Conservation (phyloP, 1,139 yeast genomes). For the Meyerozyma sp. region DNA sequence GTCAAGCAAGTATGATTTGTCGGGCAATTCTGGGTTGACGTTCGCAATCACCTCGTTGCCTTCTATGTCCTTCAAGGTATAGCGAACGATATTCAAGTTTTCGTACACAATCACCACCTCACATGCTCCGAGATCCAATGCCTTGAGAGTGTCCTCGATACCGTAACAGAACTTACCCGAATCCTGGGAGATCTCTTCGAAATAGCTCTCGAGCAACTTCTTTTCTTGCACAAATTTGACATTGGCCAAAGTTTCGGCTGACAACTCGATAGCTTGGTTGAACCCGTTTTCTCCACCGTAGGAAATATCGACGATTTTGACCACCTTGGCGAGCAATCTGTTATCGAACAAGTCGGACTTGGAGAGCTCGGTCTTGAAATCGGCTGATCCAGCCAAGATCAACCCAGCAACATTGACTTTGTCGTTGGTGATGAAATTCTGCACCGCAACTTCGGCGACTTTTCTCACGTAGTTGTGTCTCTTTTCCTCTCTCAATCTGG, state of each 20-base stretch:
- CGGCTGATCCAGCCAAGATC: conserved; percentile 97
- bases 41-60: conserved; percentile 73
- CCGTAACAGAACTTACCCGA: conserved; percentile 97
- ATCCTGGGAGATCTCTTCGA: conserved; percentile 96
- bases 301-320: conserved; percentile 92
- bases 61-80: conserved; percentile 78
- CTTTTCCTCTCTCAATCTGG: conserved; percentile 97
- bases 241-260: conserved; percentile 93
- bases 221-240: conserved; percentile 97
- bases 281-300: conserved; percentile 99
- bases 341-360: conserved; percentile 89
- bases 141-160: conserved; percentile 92
- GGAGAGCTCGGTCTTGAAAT: conserved; percentile 90
- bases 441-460: conserved; percentile 97
- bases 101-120: conserved; percentile 91
- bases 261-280: conserved; percentile 95
- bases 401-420: conserved; percentile 92
- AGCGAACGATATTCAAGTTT: conserved; percentile 79
- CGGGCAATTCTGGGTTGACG: conserved; percentile 66
- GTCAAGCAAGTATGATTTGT: conserved; percentile 74
- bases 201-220: conserved; percentile 85
- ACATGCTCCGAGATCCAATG: conserved; percentile 92
- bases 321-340: conserved; percentile 81
- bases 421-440: conserved; percentile 87
- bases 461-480: conserved; percentile 97